Base-by-base conservation (phyloP, 2,329 filamentous ascomycete species). In the Xylaria sp. region DNA sequence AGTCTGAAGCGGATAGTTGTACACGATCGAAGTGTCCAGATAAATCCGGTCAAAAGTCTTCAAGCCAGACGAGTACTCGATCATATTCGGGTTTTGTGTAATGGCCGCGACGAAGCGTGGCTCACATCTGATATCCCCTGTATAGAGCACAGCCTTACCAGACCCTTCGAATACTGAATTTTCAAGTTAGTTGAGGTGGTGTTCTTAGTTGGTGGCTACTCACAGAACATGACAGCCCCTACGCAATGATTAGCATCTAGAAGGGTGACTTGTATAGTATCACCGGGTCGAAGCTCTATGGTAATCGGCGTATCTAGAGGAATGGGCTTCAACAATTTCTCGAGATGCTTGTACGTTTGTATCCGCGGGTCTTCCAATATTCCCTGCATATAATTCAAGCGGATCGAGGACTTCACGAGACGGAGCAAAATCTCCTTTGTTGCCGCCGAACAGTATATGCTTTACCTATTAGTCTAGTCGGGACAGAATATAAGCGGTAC, bases 181-280 rank as follows among this genome's bases (percentile, higher is more conserved):
- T 10, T 0, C 0, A 40, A 1, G 28, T 76, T 3, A 62, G 23
- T 17, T 51, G 7, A 72, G 23, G 69, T 59, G 15, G 6, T 31
- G 1, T 5, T 6, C 5, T 36, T 20, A 3, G 15, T 1, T 0
- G 10, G 4, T 20, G 1, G 0, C 28, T 2, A 78, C 86, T 72
- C 77, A 89, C 87, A 83, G 76, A 97, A 97, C 93, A 97, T 97
- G 20, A 96, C 93, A 20, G 93, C 90, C 0, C 95, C 94, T 0
- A 91, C 87, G 74, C 95, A 98, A 77, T 97, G 95, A 74, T 98
- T 97, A 1, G 95, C 94, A 81, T 97, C 92, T 60, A 97, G 88
- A 0, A 97, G 83, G 0, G 94, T 97, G 20, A 97, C 93, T 56
- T 90, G 89, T 28, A 97, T 89, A n/a, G 81, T 82, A 56, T 87